These are phyloP conservation scores for Cryptococcus maquisensis DNA, from an alignment of 1,284 basidiomycete genomes.

Conservation along the genomic window DNA sequence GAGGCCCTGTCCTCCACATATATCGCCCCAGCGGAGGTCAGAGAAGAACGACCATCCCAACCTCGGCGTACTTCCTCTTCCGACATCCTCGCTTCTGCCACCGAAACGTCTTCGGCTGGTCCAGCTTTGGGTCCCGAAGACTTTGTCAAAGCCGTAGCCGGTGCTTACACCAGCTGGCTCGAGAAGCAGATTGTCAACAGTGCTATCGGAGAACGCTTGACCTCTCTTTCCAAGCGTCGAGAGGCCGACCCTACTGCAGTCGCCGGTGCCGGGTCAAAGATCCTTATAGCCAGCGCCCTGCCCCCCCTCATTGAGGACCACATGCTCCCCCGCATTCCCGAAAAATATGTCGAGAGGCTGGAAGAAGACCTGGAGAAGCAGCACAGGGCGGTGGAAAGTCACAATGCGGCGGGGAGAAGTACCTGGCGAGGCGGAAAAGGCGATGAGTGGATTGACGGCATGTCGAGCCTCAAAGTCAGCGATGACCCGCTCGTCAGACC, in stretches of 20 bases:
- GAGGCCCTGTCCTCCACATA: constrained; percentile 20
- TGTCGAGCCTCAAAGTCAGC: constrained; percentile 20
- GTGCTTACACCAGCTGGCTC: constrained; percentile 36
- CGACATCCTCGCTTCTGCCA: constrained; percentile 29
- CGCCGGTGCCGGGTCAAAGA: constrained; percentile 13
- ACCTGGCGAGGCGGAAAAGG: not conserved
- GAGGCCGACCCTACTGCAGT: not conserved
- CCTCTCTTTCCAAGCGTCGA: not conserved
- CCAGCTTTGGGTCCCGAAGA: constrained; percentile 40
- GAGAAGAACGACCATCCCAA: not conserved
- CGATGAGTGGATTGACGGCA: constrained; percentile 13
- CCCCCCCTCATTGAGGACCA: constrained; percentile 43
- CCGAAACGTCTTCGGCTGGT: constrained; percentile 32
- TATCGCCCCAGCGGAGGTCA: not conserved
- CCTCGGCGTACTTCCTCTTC: not conserved
- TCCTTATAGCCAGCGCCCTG: constrained; percentile 36
- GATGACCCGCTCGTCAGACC: constrained; percentile 8
- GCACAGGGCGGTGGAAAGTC: constrained; percentile 9
- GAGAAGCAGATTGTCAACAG: constrained; percentile 41
- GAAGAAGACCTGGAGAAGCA: constrained; percentile 28
- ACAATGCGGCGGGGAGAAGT: not conserved
- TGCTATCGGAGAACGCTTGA: constrained; percentile 27
- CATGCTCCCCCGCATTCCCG: constrained; percentile 34
- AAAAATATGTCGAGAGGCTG: constrained; percentile 41
- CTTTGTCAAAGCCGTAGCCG: constrained; percentile 31